These are phyloP conservation scores for Penicillium arizonense DNA, from an alignment of 495 filamentous ascomycete species.

Conservation along the genomic window DNA sequence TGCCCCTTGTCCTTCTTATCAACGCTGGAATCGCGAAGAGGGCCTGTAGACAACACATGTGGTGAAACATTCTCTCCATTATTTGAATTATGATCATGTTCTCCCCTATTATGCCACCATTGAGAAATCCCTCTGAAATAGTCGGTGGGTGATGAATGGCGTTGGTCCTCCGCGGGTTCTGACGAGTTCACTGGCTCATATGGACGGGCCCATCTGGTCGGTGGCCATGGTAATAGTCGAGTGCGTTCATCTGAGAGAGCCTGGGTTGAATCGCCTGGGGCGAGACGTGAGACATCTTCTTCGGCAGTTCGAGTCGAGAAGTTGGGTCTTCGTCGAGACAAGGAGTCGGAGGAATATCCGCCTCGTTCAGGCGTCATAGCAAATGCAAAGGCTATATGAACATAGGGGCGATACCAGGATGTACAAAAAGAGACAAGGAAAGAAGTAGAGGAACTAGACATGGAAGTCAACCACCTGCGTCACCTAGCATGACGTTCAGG, in stretches of 20 bases:
- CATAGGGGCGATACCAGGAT: conserved; percentile 4
- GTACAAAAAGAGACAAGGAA: neutral
- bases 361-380: conserved; percentile 21
- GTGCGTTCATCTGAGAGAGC: conserved; percentile 20
- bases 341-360: conserved; percentile 23
- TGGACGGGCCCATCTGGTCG: conserved; percentile 21
- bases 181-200: conserved; percentile 33
- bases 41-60: conserved; percentile 20
- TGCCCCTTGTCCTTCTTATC: conserved; percentile 39
- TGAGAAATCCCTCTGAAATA: conserved; percentile 25
- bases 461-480: conserved; percentile 12
- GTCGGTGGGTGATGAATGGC: conserved; percentile 20
- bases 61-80: conserved; percentile 7
- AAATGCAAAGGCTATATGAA: neutral
- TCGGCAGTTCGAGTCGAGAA: conserved; percentile 55
- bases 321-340: conserved; percentile 45
- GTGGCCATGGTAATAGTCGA: conserved; percentile 21
- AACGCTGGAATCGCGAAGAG: conserved; percentile 26
- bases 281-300: conserved; percentile 54
- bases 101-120: conserved; percentile 25
- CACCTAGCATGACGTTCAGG: conserved; percentile 22
- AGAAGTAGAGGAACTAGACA: neutral
- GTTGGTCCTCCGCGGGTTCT: conserved; percentile 14
- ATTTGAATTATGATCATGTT: conserved; percentile 9
- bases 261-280: conserved; percentile 31